Percentiles rank a stretch among this genome's conserved stretches.
Evolutionary conservation across 768 basidiomycete genomes (phyloP).

Genomic region (Boletus reticulatus): DNA sequence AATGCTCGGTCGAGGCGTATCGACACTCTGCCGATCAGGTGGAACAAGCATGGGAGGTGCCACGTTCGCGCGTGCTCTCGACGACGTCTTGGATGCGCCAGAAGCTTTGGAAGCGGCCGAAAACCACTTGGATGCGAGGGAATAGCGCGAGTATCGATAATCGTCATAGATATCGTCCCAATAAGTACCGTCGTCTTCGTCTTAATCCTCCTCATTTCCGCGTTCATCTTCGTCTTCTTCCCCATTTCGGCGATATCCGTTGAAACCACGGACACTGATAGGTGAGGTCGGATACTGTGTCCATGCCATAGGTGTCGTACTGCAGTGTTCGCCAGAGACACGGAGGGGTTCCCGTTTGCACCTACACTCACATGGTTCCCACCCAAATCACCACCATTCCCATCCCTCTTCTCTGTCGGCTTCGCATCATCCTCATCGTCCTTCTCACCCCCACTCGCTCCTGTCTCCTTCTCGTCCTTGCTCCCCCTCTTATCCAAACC

Average conservation of each 20-base stretch:
- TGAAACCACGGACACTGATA: neutral
- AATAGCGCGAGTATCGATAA: conserved; percentile 69
- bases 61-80: conserved; percentile 20
- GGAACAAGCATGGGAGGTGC: conserved; percentile 29
- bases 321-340: neutral
- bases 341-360: conserved; percentile 1
- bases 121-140: conserved; percentile 39
- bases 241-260: neutral
- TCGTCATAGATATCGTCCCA: conserved; percentile 86
- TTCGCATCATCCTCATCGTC: neutral
- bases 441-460: neutral
- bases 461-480: neutral
- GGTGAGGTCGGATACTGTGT: conserved; percentile 29
- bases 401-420: too few species aligned
- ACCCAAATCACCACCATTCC: too few species aligned
- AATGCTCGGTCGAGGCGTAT: conserved; percentile 17
- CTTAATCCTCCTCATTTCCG: conserved; percentile 20
- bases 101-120: conserved; percentile 19
- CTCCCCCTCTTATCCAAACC: neutral
- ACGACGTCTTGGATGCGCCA: conserved; percentile 25
- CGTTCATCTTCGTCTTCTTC: conserved; percentile 7
- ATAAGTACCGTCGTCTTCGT: conserved; percentile 36
- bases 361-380: too few species aligned
- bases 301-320: conserved; percentile 24
- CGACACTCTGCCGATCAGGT: conserved; percentile 18